Base-by-base conservation (phyloP, 768 basidiomycete species). In the Collybiopsis confluens region DNA sequence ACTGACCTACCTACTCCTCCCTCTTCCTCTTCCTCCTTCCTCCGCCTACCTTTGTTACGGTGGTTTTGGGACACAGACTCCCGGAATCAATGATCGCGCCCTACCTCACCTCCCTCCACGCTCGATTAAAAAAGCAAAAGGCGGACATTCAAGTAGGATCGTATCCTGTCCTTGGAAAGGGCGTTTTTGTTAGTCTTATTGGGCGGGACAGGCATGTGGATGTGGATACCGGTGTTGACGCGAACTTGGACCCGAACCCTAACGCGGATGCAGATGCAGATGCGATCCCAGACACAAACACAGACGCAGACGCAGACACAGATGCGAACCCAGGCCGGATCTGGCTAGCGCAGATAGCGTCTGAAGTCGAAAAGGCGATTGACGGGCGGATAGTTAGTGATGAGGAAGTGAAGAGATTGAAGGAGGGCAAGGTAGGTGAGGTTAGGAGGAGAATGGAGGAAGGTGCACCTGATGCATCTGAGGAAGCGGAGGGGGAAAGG, bases 1-100 rank as follows among this genome's bases (percentile, higher is more conserved):
- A 37, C 6, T 55, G 35, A 2, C 35, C 54, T 37, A 18, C 43
- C 45, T 38, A 50, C 36, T 43, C 36, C 15, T 41, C 41, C 11
- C 49, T 59, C 20, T 16, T 35, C 6, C 15, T 18, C 40, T 28
- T 43, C 28, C 4, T n/a, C n/a, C n/a, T n/a, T n/a, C n/a, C n/a
- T n/a, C n/a, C n/a, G n/a, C n/a, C n/a, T n/a, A n/a, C n/a, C n/a
- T n/a, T n/a, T n/a, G n/a, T n/a, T n/a, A n/a, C n/a, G n/a, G n/a
- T n/a, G n/a, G n/a, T n/a, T n/a, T n/a, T n/a, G n/a, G n/a, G n/a
- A n/a, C n/a, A n/a, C 58, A 78, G 75, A 73, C 90, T 66, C 59
- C 82, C 90, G 0, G 95, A 98, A 73, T 91, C 90, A 1, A 81
- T 82, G 64, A 82, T 82, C 43, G 79, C 95, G 15, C 94, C 95